A percentile compares a stretch with the other conserved stretches of the same genome.
Evolutionary conservation across 169 alveolate species (phyloP).

Genomic region (Plasmodium malariae): DNA sequence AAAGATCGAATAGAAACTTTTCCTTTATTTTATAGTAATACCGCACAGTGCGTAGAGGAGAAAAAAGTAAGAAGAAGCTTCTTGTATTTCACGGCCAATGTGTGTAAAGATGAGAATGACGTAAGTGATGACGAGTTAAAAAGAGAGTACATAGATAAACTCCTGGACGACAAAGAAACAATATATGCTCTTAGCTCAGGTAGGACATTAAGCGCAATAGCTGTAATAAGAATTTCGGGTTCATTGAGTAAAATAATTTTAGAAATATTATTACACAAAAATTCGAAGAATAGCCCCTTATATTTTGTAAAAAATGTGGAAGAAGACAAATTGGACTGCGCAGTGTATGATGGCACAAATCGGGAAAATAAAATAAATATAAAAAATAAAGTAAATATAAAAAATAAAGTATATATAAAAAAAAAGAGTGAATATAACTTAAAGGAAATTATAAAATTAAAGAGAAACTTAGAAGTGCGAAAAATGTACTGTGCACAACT

Average conservation of each 20-base stretch:
- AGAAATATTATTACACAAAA: slow-evolving; percentile 30
- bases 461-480: slow-evolving; percentile 23
- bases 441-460: slow-evolving; percentile 13
- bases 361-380: too few species aligned
- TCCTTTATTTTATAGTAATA: too few species aligned
- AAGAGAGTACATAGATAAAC: slow-evolving; percentile 16
- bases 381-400: too few species aligned
- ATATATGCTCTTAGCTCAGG: slow-evolving; percentile 64
- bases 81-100: background rate
- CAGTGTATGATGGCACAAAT: too few species aligned
- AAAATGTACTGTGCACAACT: slow-evolving; percentile 8
- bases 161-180: slow-evolving; percentile 30
- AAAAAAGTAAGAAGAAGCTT: too few species aligned
- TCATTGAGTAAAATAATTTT: slow-evolving; percentile 33
- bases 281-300: background rate
- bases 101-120: background rate
- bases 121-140: background rate
- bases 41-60: background rate
- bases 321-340: too few species aligned
- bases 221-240: slow-evolving; percentile 48
- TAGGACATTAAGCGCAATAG: slow-evolving; percentile 28
- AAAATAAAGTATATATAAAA: too few species aligned
- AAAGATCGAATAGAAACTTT: too few species aligned
- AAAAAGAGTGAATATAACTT: slow-evolving; percentile 30
- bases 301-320: background rate